Base-by-base conservation (phyloP, 2,329 filamentous ascomycete genomes). In the Trichoderma citrinoviride region DNA sequence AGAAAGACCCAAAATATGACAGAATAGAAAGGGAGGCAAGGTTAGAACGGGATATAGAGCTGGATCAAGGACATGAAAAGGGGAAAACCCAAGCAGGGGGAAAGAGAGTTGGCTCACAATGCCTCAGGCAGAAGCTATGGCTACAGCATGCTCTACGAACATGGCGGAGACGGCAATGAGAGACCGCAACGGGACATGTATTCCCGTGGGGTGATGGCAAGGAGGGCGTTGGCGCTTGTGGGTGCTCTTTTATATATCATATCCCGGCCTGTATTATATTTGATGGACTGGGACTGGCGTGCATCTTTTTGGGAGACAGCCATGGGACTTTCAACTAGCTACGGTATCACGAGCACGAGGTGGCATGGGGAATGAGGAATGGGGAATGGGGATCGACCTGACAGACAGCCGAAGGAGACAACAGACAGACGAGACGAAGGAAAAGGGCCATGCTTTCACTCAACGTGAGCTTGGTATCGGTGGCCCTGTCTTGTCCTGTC, bases 391-490 rank as follows among this genome's bases (percentile, higher is more conserved):
- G 69, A 72, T 71, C 69, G 71, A 69, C 70, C 69, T 67, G 63
- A 46, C 37, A 47, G 23, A 61, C 65, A 54, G 62, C n/a, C 17
- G 19, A 37, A 61, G 64, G 29, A 33, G 29, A 8, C 23, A 33
- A 29, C 10, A 12, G 5, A 21, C 12, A 21, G 44, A 50, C 5
- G 37, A 61, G 33, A 53, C 5, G 57, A 50, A 52, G 14, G 15
- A 27, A 33, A n/a, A 14, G 19, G 37, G 37, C 37, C 58, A 43
- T 61, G 66, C 68, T 71, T 70, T 66, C 72, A 75, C 75, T 76
- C 72, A 73, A 76, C 74, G 75, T 76, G 74, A 73, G 73, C 74
- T 74, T 54, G 10, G 17, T 33, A 43, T 50, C 47, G 6, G 40
- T 50, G 37, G 44, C 21, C 19, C 19, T 60, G 29, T 41, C 40